These are phyloP conservation scores for Saussurea involucrata DNA, from an alignment of 129 eudicot species.

Conservation along the genomic window DNA sequence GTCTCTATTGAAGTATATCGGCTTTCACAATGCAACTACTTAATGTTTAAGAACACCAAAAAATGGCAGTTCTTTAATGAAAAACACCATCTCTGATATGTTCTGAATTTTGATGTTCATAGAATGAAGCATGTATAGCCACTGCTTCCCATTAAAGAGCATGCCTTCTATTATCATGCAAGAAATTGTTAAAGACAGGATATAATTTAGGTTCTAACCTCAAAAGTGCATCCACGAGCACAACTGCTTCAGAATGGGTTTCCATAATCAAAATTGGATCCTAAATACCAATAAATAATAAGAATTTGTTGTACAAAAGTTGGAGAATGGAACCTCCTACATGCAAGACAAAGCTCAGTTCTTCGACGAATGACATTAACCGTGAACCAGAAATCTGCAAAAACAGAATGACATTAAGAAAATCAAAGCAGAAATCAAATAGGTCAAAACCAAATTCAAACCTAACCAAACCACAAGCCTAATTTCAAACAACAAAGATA, in stretches of 20 bases:
- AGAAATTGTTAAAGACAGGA: neutral
- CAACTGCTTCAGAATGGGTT: conserved; percentile 77
- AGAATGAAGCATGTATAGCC: neutral
- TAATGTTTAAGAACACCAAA: neutral
- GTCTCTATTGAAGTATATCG: conserved; percentile 1
- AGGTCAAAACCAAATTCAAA: no score
- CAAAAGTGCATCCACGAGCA: conserved; percentile 75
- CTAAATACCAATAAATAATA: conserved; percentile 36
- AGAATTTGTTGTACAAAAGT: neutral
- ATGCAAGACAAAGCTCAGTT: no score
- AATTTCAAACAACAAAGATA: no score
- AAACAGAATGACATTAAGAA: no score
- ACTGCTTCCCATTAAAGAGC: neutral
- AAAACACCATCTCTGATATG: neutral
- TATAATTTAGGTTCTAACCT: conserved; percentile 45
- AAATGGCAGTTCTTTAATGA: neutral
- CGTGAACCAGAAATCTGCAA: no score
- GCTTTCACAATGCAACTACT: conserved; percentile 4
- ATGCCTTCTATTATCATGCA: neutral
- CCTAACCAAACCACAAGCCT: no score
- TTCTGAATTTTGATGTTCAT: neutral
- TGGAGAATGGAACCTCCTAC: neutral
- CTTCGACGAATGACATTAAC: no score
- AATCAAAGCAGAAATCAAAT: no score
- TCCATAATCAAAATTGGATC: conserved; percentile 76